Base-by-base conservation (phyloP, 352 stramenopile genomes). In the Elongisporangium prolatum region DNA sequence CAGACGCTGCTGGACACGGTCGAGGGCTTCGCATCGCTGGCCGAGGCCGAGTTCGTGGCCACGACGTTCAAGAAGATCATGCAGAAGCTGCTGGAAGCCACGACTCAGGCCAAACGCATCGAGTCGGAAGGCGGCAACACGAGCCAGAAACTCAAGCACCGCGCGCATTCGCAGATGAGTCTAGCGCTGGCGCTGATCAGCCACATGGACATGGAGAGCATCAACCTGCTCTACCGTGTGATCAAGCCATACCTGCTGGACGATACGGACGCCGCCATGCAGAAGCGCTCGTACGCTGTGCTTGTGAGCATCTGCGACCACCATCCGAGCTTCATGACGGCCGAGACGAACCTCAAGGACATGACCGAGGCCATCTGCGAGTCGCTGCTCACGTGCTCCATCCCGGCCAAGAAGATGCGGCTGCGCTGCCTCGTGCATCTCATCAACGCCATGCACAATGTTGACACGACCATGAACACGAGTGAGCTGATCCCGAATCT, bases 341-440 rank as follows among this genome's bases (percentile, higher is more conserved):
- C 77, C 11, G 72, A 91, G 51, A 68, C 86, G 47, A 89, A 94
- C 57, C 72, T 98, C 13, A 83, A 90, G 56, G 94, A 98, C 65
- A 86, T 98, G 55, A 97, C 92, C 8, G 81, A 95, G 57, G 81
- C 97, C 14, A 90, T 99, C 61, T 97, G 93, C 40, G 92, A 95
- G 60, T 97, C 95, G 48, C 86, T 98, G 54, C 76, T 97, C 21
- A 98, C 91, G 60, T 98, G 91, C 68, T 97, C 97, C 63, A 89
- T 99, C 7, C 91, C 95, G 20, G 91, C 95, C 22, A 96, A 97
- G 71, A 95, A 97, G 60, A 98, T 98, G 91, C 88, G 96, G 59
- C 71, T 99, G 37, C 94, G 96, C 58, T 96, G 91, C 56, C 79
- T 95, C 20, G 74, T 89, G 17, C 80, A 93, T 59, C 64, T 95